phyloP scores from a whole-genome alignment of 73 alveolate genomes.

The Uronychia setigera region DNA sequence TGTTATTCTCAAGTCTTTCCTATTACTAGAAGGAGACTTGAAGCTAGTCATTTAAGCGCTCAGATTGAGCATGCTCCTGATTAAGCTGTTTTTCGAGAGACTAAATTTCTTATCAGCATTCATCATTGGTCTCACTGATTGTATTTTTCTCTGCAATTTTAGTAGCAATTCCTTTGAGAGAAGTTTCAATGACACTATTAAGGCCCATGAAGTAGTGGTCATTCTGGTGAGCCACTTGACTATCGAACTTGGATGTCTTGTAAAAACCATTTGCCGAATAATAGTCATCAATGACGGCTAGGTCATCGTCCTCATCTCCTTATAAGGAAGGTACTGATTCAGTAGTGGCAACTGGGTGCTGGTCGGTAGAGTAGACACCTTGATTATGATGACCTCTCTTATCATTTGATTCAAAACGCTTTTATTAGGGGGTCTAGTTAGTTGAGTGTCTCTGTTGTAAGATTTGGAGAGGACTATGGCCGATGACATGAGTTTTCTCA shows the following conservation, averaged over 20 bases:
- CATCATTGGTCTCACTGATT: neutral
- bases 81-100: neutral
- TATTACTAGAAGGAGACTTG: neutral
- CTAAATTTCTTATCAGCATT: neutral
- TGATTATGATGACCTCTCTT: too few relatives aligned
- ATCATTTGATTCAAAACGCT: too few relatives aligned
- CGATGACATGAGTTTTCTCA: too few relatives aligned
- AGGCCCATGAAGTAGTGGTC: neutral
- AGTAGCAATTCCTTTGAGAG: neutral
- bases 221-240: neutral
- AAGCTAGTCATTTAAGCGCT: neutral
- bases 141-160: neutral
- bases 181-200: neutral
- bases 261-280: neutral
- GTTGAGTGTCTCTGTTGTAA: too few relatives aligned
- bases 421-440: too few relatives aligned
- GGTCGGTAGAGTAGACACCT: too few relatives aligned
- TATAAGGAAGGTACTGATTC: too few relatives aligned
- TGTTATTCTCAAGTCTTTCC: neutral
- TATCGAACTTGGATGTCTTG: neutral
- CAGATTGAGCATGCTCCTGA: neutral
- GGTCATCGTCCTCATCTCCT: too few relatives aligned
- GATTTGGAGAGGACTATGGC: too few relatives aligned
- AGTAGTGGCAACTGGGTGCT: too few relatives aligned
- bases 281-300: neutral